Evolutionary conservation across 2,329 filamentous ascomycete species (phyloP).

Genomic region (Talaromyces funiculosus): DNA sequence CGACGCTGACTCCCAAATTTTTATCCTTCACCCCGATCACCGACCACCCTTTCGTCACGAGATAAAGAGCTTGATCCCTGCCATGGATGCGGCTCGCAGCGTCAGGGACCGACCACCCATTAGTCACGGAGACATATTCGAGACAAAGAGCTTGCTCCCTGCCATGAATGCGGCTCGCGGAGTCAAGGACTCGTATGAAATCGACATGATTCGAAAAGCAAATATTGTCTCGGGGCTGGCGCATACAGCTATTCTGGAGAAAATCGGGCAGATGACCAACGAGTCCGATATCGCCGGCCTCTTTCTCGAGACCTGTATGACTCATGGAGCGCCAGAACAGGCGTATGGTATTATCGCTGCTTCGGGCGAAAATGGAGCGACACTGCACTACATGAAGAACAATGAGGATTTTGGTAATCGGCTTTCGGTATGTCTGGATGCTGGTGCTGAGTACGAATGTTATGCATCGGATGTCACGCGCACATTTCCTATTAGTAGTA

Average conservation of each 20-base stretch:
- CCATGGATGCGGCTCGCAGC: constrained; percentile 63
- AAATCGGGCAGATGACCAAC: constrained; percentile 60
- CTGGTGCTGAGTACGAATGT: constrained; percentile 68
- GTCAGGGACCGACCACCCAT: constrained; percentile 69
- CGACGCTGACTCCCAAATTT: constrained; percentile 25
- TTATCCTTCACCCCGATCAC: constrained; percentile 35
- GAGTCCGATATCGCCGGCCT: constrained; percentile 78
- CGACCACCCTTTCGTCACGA: constrained; percentile 21
- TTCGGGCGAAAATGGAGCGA: constrained; percentile 71
- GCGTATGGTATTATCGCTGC: constrained; percentile 86
- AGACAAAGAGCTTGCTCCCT: constrained; percentile 26
- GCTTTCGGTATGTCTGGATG: constrained; percentile 76
- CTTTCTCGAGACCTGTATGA: constrained; percentile 71
- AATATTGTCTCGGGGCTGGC: constrained; percentile 65
- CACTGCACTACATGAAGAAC: constrained; percentile 82
- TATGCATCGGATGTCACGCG: constrained; percentile 74
- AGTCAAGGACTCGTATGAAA: constrained; percentile 68
- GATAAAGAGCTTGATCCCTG: constrained; percentile 31
- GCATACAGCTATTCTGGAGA: constrained; percentile 58
- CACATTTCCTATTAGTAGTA: constrained; percentile 66
- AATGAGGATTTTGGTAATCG: constrained; percentile 64
- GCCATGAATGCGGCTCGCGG: constrained; percentile 65
- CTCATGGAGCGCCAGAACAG: constrained; percentile 71
- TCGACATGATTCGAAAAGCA: constrained; percentile 66
- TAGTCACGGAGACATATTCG: constrained; percentile 19